Evolutionary conservation across 2,329 filamentous ascomycete genomes (phyloP), one percentile per base, ranked within the genome.

Genomic region (Trichoderma oligosporum): DNA sequence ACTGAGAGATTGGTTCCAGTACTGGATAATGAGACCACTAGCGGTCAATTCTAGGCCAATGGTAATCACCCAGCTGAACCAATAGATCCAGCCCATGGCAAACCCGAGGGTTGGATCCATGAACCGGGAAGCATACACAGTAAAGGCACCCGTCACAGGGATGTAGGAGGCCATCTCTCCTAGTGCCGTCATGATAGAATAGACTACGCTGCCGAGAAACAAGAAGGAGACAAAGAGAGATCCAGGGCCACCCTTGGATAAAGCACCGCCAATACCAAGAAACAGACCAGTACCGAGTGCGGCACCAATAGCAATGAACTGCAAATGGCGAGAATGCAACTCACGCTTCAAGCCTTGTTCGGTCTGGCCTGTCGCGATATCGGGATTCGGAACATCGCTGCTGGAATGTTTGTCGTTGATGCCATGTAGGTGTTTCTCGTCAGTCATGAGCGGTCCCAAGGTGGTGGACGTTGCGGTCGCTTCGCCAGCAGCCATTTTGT

Each of bases 71-170:
- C 86, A 92, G 35, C 81, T 85, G 67, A 91, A 91, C 85, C 86
- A 92, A 72, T 92, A 92, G 59, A 89, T 85, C 88, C 88, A 92
- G 18, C 89, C 88, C 80, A 91, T 87, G 18, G 87, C 80, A 65
- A 91, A 91, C 7, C 87, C 87, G 46, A 91, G 75, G 56, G 84
- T 85, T 9, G 83, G 84, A 66, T 89, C 85, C 61, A 91, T 80
- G 65, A 93, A 90, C 16, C 89, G 86, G 36, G 84, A 80, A 20
- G 88, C 87, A 65, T 91, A 93, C 39, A 85, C 80, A 27, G 87
- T 88, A 68, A 92, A 92, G 38, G 87, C 86, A 58, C 88, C 89
- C 18, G 86, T 78, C 33, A 92, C 84, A 5, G 90, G 90, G 25
- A 92, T 84, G 64, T 85, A 90, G 9, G 88, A 86, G 8, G 88